Percentiles rank a stretch among this genome's conserved stretches.
Conservation (phyloP, 2,329 filamentous ascomycete genomes). For the Geosmithia morbida region DNA sequence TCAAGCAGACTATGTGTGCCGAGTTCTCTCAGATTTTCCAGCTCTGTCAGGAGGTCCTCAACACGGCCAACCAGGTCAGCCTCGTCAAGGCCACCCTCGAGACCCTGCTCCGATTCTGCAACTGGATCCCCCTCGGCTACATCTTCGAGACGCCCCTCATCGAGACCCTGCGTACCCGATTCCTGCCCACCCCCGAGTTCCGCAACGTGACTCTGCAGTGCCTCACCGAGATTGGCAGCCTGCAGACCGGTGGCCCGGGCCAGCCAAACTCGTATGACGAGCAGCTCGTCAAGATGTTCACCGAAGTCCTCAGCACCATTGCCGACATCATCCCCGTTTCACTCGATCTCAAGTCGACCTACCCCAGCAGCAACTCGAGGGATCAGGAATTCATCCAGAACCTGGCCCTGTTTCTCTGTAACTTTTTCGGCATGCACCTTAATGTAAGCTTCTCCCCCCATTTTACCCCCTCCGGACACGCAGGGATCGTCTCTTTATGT, state of each 20-base stretch:
- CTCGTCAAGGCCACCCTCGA: conserved; percentile 94
- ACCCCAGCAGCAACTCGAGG: conserved; percentile 76
- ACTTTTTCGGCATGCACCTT: conserved; percentile 90
- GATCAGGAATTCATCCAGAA: conserved; percentile 99
- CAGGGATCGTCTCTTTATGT: too few species aligned
- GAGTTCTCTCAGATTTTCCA: conserved; percentile 98
- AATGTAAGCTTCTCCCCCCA: conserved; percentile 36
- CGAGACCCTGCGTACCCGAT: conserved; percentile 82
- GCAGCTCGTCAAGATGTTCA: conserved; percentile 96
- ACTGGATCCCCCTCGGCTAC: conserved; percentile 97
- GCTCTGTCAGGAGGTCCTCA: conserved; percentile 89
- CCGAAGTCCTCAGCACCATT: conserved; percentile 84
- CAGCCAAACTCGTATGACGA: conserved; percentile 72
- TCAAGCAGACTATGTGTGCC: conserved; percentile 97
- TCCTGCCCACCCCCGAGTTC: conserved; percentile 87
- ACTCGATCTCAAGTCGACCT: conserved; percentile 82
- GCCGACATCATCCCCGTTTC: conserved; percentile 84
- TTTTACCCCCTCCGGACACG: too few species aligned
- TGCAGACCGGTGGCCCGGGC: conserved; percentile 65
- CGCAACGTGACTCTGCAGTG: conserved; percentile 95
- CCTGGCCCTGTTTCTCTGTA: conserved; percentile 86
- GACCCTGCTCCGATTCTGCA: conserved; percentile 89
- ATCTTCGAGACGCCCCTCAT: conserved; percentile 98
- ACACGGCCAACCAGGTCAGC: conserved; percentile 74
- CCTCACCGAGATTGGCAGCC: conserved; percentile 87